These are phyloP conservation scores for Oemleria cerasiformis DNA, from an alignment of 306 rosid genomes.

Conservation along the genomic window DNA sequence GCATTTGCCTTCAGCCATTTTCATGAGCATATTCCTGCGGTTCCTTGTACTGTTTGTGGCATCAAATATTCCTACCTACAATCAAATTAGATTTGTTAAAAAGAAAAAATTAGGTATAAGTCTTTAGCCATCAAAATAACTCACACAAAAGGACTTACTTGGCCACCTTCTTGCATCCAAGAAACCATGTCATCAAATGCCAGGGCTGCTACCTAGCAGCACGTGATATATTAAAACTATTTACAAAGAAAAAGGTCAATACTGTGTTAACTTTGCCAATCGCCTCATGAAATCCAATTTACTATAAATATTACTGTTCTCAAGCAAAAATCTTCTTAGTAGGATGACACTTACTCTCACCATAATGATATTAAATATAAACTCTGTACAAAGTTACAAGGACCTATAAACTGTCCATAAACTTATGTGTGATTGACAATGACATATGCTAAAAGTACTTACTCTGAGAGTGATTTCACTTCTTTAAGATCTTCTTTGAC, in stretches of 20 bases:
- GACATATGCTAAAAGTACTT: neutral
- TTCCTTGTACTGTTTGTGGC: constrained; percentile 87
- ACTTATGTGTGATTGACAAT: too few relatives aligned
- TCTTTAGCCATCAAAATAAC: constrained; percentile 22
- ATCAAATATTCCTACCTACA: constrained; percentile 97
- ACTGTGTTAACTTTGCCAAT: constrained; percentile 53
- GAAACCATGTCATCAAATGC: constrained; percentile 99
- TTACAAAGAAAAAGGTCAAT: constrained; percentile 64
- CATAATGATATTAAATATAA: too few relatives aligned
- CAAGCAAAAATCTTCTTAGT: neutral
- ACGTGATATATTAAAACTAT: constrained; percentile 92
- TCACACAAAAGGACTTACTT: constrained; percentile 51
- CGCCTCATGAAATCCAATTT: constrained; percentile 23
- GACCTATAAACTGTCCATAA: neutral
- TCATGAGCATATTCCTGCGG: constrained; percentile 95
- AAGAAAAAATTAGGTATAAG: constrained; percentile 18
- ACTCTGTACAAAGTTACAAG: neutral
- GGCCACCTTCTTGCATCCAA: constrained; percentile 99
- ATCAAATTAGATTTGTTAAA: constrained; percentile 21
- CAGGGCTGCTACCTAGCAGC: constrained; percentile 99
- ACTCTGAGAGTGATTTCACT: neutral
- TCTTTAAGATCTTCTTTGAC: neutral
- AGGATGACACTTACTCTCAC: neutral
- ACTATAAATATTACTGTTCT: constrained; percentile 1
- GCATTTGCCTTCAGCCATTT: constrained; percentile 98